A percentile compares a stretch with the other conserved stretches of the same genome.
Evolutionary conservation across 78 protist genomes (phyloP).

Genomic region (Cavenderia fasciculata): DNA sequence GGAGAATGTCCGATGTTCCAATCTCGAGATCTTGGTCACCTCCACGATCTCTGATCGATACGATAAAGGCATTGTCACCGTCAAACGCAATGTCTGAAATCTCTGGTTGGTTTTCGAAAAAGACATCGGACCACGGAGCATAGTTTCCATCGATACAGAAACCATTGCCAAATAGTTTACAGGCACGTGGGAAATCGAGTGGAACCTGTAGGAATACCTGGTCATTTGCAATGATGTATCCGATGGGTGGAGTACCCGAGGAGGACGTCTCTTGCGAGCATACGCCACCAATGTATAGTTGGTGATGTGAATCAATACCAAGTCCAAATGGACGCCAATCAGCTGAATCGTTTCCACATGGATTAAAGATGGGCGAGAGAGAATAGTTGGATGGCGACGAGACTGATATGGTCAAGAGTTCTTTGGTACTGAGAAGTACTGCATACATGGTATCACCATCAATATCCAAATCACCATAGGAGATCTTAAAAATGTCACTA

Average conservation of each 20-base stretch:
- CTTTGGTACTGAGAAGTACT: neutral
- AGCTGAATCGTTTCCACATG: slow-evolving; percentile 2
- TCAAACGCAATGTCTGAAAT: slow-evolving; percentile 34
- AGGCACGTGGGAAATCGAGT: slow-evolving; percentile 38
- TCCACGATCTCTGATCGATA: slow-evolving; percentile 48
- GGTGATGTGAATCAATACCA: neutral
- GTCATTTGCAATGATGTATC: neutral
- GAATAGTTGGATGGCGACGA: neutral
- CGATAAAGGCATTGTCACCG: slow-evolving; percentile 3
- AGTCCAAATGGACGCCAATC: slow-evolving; percentile 63
- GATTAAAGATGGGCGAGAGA: neutral
- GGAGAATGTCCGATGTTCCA: slow-evolving; percentile 21
- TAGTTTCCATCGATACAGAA: slow-evolving; percentile 27
- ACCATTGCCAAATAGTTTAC: slow-evolving; percentile 25
- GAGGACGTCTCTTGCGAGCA: neutral
- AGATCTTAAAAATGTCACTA: neutral
- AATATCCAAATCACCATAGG: slow-evolving; percentile 57
- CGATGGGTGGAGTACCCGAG: neutral
- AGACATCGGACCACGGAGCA: neutral
- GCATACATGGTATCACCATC: neutral
- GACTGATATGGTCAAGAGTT: neutral
- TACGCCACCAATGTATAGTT: slow-evolving; percentile 28
- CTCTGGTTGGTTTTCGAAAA: slow-evolving; percentile 25
- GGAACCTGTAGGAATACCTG: neutral
- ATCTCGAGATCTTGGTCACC: slow-evolving; percentile 47